These are phyloP conservation scores for Camelina hispida DNA, from an alignment of 345 rosid genomes.

Conservation along the genomic window DNA sequence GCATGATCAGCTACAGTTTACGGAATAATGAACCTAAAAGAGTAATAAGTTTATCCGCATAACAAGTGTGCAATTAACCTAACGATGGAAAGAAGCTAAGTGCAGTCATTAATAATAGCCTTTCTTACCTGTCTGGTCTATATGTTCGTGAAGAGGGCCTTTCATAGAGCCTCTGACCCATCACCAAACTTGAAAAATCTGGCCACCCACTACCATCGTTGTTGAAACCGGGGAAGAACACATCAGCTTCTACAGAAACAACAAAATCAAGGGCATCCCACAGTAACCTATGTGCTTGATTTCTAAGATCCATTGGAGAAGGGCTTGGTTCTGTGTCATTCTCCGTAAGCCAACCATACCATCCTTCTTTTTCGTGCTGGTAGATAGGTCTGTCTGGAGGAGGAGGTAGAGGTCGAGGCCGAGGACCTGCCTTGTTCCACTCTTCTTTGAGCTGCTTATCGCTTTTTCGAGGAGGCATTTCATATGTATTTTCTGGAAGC, in stretches of 20 bases:
- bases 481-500: conserved; percentile 55
- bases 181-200: conserved; percentile 94
- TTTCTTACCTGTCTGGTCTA: conserved; percentile 83
- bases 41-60: background rate
- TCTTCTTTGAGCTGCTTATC: conserved; percentile 74
- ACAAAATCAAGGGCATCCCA: conserved; percentile 98
- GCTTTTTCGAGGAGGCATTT: conserved; percentile 60
- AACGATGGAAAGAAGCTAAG: conserved; percentile 15
- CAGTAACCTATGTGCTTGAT: conserved; percentile 85
- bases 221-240: conserved; percentile 86
- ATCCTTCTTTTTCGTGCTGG: conserved; percentile 96
- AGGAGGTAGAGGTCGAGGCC: conserved; percentile 99
- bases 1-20: conserved; percentile 14
- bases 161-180: conserved; percentile 96
- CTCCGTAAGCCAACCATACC: conserved; percentile 97
- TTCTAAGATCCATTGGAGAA: conserved; percentile 75
- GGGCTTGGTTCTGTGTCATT: conserved; percentile 81
- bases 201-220: conserved; percentile 89
- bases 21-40: background rate
- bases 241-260: conserved; percentile 91
- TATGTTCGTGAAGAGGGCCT: conserved; percentile 83
- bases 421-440: conserved; percentile 95
- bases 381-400: conserved; percentile 96
- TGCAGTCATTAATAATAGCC: conserved; percentile 15
- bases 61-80: background rate